These are phyloP conservation scores for Hypomyces perniciosus DNA, from an alignment of 2,329 filamentous ascomycete genomes.

Conservation along the genomic window DNA sequence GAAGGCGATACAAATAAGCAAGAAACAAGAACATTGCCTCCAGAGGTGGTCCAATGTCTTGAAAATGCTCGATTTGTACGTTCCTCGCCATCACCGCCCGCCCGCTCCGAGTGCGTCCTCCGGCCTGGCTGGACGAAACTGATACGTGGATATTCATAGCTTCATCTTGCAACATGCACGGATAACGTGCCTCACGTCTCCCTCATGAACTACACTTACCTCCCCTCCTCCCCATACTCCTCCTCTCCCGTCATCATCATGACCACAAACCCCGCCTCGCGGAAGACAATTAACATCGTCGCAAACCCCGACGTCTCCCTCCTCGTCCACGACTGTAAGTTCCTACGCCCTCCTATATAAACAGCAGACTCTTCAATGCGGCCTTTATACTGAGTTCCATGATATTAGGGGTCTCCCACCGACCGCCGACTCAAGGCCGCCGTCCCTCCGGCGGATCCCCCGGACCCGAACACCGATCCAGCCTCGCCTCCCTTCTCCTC, in stretches of 20 bases:
- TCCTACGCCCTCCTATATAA: neutral
- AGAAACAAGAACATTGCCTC: conserved; percentile 63
- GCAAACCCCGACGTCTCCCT: conserved; percentile 84
- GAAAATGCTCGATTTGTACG: conserved; percentile 91
- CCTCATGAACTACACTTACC: conserved; percentile 98
- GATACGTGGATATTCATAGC: conserved; percentile 45
- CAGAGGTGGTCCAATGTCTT: conserved; percentile 83
- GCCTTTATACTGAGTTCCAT: too few species aligned
- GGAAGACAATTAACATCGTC: conserved; percentile 75
- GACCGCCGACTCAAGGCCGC: conserved; percentile 67
- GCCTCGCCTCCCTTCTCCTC: conserved; percentile 74
- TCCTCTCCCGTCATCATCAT: conserved; percentile 81
- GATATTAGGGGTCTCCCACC: conserved; percentile 70
- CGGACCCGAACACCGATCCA: conserved; percentile 60
- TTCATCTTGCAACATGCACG: conserved; percentile 89
- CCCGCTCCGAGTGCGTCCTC: conserved; percentile 12
- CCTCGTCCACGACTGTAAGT: conserved; percentile 83
- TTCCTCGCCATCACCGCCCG: conserved; percentile 12
- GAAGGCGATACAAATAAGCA: conserved; percentile 67
- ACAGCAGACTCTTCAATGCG: neutral
- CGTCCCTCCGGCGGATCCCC: conserved; percentile 57
- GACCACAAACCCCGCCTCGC: conserved; percentile 77
- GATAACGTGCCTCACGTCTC: conserved; percentile 83
- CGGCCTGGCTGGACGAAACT: neutral
- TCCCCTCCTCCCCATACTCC: conserved; percentile 68